These are phyloP conservation scores for Leccinellum rugosiceps DNA, from an alignment of 768 basidiomycete genomes.

Conservation along the genomic window DNA sequence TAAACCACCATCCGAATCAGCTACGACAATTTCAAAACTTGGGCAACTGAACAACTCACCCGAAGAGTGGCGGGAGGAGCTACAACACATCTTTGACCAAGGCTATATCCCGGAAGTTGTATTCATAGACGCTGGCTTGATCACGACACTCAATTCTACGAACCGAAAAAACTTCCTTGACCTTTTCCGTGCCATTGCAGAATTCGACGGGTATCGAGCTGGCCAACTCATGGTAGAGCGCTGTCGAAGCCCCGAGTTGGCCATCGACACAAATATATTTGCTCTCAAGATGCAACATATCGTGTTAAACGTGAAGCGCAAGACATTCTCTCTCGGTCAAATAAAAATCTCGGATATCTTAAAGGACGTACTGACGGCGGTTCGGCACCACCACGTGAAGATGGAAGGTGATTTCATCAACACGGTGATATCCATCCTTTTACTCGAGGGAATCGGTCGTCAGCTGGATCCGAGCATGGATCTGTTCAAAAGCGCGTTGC, in stretches of 20 bases:
- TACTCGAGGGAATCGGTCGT: conserved; percentile 94
- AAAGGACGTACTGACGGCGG: conserved; percentile 81
- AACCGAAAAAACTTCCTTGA: conserved; percentile 95
- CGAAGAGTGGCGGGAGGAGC: conserved; percentile 65
- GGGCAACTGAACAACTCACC: conserved; percentile 55
- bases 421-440: conserved; percentile 89
- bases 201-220: conserved; percentile 94
- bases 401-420: conserved; percentile 99
- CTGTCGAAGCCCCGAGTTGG: conserved; percentile 86
- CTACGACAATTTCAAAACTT: conserved; percentile 68
- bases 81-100: conserved; percentile 53
- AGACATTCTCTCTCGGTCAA: conserved; percentile 95
- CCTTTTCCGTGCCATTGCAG: conserved; percentile 91
- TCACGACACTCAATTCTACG: conserved; percentile 78
- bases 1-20: conserved; percentile 42
- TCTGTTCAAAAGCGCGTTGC: conserved; percentile 92
- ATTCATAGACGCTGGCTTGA: conserved; percentile 94
- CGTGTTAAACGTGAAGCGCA: conserved; percentile 88
- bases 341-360: conserved; percentile 95
- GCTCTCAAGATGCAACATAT: conserved; percentile 98
- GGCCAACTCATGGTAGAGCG: conserved; percentile 97
- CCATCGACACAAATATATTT: conserved; percentile 90
- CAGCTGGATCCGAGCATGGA: conserved; percentile 91
- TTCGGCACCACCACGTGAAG: conserved; percentile 92
- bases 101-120: conserved; percentile 94